Conservation (phyloP, 2,329 filamentous ascomycete species). For the Cladobotryum protrusum region DNA sequence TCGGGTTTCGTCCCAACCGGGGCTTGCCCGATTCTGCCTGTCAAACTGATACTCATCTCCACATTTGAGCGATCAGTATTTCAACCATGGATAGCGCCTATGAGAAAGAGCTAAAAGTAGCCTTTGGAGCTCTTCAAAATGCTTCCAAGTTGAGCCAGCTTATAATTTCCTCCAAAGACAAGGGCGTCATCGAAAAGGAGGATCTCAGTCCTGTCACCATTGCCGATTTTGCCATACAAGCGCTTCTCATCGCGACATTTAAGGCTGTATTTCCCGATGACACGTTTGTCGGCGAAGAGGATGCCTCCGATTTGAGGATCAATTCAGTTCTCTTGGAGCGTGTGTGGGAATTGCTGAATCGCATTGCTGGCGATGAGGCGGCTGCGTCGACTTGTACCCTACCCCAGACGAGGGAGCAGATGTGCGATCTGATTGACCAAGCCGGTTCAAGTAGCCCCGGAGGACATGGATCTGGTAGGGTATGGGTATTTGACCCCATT, state of each 20-base stretch:
- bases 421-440: slow-evolving; percentile 49
- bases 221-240: slow-evolving; percentile 55
- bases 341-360: slow-evolving; percentile 42
- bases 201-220: slow-evolving; percentile 53
- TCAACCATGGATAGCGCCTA: slow-evolving; percentile 36
- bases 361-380: slow-evolving; percentile 21
- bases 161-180: slow-evolving; percentile 41
- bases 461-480: slow-evolving; percentile 29
- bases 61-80: not conserved
- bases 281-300: slow-evolving; percentile 50
- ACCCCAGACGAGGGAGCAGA: slow-evolving; percentile 35
- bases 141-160: slow-evolving; percentile 45
- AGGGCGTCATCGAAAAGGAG: slow-evolving; percentile 46
- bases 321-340: slow-evolving; percentile 37
- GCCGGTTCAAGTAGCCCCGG: slow-evolving; percentile 38
- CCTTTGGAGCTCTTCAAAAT: slow-evolving; percentile 36
- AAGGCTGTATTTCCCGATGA: slow-evolving; percentile 46
- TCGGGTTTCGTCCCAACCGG: slow-evolving; percentile 20
- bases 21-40: slow-evolving; percentile 1
- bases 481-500: slow-evolving; percentile 57
- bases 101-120: slow-evolving; percentile 36
- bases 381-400: slow-evolving; percentile 21
- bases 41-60: not conserved
- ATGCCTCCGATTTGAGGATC: slow-evolving; percentile 39
- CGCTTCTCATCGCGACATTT: slow-evolving; percentile 45